These are phyloP conservation scores for Aspergillus versicolor DNA, from an alignment of 2,329 filamentous ascomycete species.

Conservation along the genomic window DNA sequence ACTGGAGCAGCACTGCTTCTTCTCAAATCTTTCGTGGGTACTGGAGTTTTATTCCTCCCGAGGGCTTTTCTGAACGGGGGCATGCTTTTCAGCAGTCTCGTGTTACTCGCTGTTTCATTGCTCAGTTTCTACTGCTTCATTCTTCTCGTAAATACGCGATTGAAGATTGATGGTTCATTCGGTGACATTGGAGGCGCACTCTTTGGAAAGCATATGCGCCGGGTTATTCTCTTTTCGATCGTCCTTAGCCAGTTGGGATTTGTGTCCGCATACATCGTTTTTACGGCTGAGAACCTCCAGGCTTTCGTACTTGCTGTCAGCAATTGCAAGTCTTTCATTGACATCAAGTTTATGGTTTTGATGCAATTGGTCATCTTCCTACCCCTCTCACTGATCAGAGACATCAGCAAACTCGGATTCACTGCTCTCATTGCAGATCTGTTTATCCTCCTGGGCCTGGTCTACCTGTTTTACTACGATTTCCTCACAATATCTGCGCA, in stretches of 20 bases:
- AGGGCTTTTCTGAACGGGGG: slow-evolving; percentile 93
- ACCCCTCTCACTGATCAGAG: slow-evolving; percentile 87
- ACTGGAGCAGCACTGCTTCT: slow-evolving; percentile 79
- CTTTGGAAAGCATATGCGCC: slow-evolving; percentile 87
- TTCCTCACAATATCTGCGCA: slow-evolving; percentile 75
- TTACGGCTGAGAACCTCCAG: slow-evolving; percentile 92
- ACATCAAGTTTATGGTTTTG: slow-evolving; percentile 85
- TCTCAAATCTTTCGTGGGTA: slow-evolving; percentile 97
- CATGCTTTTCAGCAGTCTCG: slow-evolving; percentile 92
- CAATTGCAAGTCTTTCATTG: slow-evolving; percentile 79
- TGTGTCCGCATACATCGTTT: slow-evolving; percentile 92
- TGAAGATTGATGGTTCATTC: slow-evolving; percentile 89
- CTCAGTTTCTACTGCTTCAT: slow-evolving; percentile 98
- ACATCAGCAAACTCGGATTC: slow-evolving; percentile 96
- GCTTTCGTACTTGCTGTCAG: slow-evolving; percentile 92
- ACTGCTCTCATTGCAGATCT: slow-evolving; percentile 90
- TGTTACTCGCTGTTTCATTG: slow-evolving; percentile 79
- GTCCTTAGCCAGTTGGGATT: slow-evolving; percentile 96
- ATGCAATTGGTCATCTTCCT: slow-evolving; percentile 96
- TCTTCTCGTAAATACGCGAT: slow-evolving; percentile 79
- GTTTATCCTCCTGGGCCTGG: slow-evolving; percentile 88
- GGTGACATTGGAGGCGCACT: slow-evolving; percentile 92
- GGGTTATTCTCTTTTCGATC: slow-evolving; percentile 83
- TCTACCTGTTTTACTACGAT: slow-evolving; percentile 96
- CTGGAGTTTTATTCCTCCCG: slow-evolving; percentile 88